Conservation (phyloP, 768 basidiomycete genomes). For the Podaxis pistillaris region DNA sequence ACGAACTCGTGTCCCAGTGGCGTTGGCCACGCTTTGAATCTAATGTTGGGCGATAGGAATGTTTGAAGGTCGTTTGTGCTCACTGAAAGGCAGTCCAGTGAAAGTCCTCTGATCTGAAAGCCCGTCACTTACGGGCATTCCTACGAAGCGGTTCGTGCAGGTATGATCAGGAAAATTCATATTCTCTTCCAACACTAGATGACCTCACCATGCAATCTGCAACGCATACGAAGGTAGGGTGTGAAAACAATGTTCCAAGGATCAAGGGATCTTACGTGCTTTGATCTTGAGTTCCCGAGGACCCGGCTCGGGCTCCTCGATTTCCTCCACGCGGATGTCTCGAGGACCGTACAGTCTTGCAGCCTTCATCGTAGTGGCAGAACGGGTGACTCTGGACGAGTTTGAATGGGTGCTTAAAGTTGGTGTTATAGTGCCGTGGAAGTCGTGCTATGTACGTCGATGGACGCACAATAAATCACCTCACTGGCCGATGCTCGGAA, state of each 20-base stretch:
- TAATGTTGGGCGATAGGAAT: not conserved
- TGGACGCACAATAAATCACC: not conserved
- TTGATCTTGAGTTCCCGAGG: conserved; percentile 44
- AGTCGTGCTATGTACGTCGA: not conserved
- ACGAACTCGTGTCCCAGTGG: conserved; percentile 10
- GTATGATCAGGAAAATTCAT: not conserved
- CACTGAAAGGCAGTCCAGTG: not conserved
- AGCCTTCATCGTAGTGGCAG: conserved; percentile 39
- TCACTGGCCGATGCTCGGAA: not conserved
- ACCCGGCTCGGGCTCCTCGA: conserved; percentile 33
- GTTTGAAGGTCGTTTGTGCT: conserved; percentile 7
- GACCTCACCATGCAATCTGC: conserved; percentile 29
- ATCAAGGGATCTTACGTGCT: conserved; percentile 21
- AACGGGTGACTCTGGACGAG: no score
- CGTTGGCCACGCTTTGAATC: conserved; percentile 8
- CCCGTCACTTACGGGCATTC: conserved; percentile 3
- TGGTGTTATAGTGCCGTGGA: not conserved
- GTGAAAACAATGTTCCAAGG: not conserved
- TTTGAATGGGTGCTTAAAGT: not conserved
- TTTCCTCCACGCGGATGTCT: conserved; percentile 42
- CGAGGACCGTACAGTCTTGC: conserved; percentile 43
- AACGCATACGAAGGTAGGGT: not conserved
- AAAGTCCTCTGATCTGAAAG: not conserved
- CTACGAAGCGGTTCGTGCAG: not conserved
- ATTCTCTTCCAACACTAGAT: not conserved